Conservation (phyloP, 768 basidiomycete genomes). For the Tulasnella sp. region DNA sequence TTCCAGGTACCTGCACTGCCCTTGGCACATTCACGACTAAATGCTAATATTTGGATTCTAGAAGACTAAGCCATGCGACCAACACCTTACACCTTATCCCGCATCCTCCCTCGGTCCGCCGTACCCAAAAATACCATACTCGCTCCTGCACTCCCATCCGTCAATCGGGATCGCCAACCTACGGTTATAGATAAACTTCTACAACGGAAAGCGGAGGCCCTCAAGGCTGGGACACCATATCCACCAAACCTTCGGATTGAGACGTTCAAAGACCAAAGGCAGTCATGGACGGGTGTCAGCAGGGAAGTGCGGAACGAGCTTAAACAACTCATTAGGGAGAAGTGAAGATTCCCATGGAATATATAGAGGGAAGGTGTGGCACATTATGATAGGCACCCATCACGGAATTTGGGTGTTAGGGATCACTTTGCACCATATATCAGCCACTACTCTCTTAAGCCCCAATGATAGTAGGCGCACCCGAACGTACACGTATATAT, state of each 20-base stretch:
- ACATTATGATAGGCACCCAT: not conserved
- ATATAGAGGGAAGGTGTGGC: not conserved
- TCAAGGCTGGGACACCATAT: slow-evolving; percentile 24
- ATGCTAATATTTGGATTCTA: no score
- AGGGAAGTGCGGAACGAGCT: slow-evolving; percentile 32
- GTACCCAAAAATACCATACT: slow-evolving; percentile 20
- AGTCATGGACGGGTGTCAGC: slow-evolving; percentile 33
- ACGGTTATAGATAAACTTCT: slow-evolving; percentile 36
- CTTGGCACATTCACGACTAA: no score
- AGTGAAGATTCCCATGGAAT: no score
- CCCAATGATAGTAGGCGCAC: no score
- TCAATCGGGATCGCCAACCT: slow-evolving; percentile 11
- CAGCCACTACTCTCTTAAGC: no score
- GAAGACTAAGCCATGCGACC: slow-evolving; percentile 31
- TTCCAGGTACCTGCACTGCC: no score
- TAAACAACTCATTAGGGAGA: slow-evolving; percentile 27
- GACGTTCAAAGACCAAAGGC: slow-evolving; percentile 31
- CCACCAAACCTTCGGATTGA: slow-evolving; percentile 44
- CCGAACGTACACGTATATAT: no score
- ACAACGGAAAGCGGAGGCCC: slow-evolving; percentile 22
- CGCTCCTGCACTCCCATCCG: slow-evolving; percentile 8
- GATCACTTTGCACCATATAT: no score
- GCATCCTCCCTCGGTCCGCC: slow-evolving; percentile 32
- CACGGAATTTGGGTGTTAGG: no score
- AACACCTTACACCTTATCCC: slow-evolving; percentile 28